Conservation (phyloP, 2,329 filamentous ascomycete genomes). For the Colletotrichum aenigma region DNA sequence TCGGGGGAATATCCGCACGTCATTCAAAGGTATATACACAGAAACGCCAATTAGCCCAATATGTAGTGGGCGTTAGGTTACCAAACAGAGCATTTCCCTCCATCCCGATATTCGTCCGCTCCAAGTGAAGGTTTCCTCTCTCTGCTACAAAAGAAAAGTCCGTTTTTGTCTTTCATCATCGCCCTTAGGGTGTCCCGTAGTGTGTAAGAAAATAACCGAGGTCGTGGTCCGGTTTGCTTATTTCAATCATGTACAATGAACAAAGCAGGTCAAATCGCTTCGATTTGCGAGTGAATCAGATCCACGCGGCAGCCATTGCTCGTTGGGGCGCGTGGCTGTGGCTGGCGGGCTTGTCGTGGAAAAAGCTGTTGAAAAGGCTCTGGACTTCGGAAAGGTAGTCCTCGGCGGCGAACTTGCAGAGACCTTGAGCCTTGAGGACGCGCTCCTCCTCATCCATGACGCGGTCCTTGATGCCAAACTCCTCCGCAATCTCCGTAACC, state of each 20-base stretch:
- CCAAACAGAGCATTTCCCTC: neutral
- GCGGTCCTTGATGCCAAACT: conserved; percentile 71
- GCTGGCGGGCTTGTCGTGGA: conserved; percentile 40
- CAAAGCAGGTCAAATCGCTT: neutral
- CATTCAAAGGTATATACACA: conserved; percentile 20
- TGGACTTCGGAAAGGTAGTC: conserved; percentile 87
- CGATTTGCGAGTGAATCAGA: conserved; percentile 34
- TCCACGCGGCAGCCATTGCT: conserved; percentile 50
- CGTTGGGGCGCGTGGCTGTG: conserved; percentile 22
- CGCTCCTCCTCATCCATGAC: conserved; percentile 75
- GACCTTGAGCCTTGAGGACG: conserved; percentile 70
- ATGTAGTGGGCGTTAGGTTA: neutral
- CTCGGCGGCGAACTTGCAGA: conserved; percentile 75
- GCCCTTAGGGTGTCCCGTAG: neutral
- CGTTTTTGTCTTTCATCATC: neutral
- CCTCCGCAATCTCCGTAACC: conserved; percentile 91
- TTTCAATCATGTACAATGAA: conserved; percentile 22
- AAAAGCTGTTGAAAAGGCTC: conserved; percentile 67
- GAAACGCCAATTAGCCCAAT: conserved; percentile 10
- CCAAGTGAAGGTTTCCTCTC: neutral
- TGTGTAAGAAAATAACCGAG: neutral
- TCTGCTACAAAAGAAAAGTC: neutral
- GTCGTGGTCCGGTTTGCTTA: conserved; percentile 1
- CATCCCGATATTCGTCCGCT: neutral
- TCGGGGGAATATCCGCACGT: conserved; percentile 12